Base-by-base conservation (phyloP, 2,329 filamentous ascomycete genomes). In the Triangularia setosa region DNA sequence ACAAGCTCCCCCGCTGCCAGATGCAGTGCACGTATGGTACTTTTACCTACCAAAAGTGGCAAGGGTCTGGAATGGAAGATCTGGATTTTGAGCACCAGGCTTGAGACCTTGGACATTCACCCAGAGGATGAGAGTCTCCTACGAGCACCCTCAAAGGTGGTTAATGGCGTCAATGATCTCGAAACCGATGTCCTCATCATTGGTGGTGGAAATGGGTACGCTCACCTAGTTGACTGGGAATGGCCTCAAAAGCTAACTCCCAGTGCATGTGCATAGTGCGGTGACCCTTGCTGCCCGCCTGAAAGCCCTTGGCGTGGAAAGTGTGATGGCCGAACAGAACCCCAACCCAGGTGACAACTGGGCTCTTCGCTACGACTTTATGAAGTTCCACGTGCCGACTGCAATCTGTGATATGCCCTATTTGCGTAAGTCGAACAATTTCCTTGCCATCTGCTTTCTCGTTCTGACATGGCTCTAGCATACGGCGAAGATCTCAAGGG, bases 351-450 rank as follows among this genome's bases (percentile, higher is more conserved):
- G 78, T 1, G 78, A 79, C 63, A 79, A 77, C 63, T 80, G 78
- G 78, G 69, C 70, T 0, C 63, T 69, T 3, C 73, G 78, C 1
- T 79, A 80, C 57, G 77, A 79, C 58, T 74, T 67, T 55, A 33
- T 79, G 61, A 66, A 68, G n/a, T 78, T 81, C 44, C 79, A 81
- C 61, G 66, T 79, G 2, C 74, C 75, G 4, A 78, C 76, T 0
- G 71, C 74, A 0, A 70, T 68, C 35, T 76, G 74, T 60, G 72
- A 78, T 23, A 64, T 76, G 60, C 78, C 78, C 0, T 79, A 74
- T 54, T 67, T 76, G 28, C 54, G 69, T 71, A 64, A 63, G 69
- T 53, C 23, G 30, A 30, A 12, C 16, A 2, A 16, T 30, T 23
- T 16, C 76, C 72, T 62, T 77, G 75, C 7, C 75, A 77, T 62